Evolutionary conservation across 768 basidiomycete species (phyloP).

Genomic region (Candolleomyces efflorescens): DNA sequence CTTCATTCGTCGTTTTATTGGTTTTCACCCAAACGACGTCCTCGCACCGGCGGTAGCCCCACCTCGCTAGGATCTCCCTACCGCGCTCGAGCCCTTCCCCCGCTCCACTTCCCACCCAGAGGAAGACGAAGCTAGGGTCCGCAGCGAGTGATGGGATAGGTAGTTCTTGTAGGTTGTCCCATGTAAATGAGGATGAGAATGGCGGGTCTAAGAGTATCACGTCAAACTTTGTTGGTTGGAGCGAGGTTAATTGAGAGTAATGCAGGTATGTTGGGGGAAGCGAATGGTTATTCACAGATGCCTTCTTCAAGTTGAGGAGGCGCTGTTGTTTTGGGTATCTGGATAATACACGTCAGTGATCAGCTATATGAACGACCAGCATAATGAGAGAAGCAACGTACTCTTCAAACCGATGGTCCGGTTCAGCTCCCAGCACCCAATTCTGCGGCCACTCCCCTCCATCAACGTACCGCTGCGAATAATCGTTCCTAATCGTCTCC

Average conservation of each 20-base stretch:
- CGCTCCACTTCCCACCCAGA: conserved; percentile 94
- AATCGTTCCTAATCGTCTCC: conserved; percentile 96
- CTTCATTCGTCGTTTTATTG: conserved; percentile 66
- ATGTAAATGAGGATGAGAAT: conserved; percentile 80
- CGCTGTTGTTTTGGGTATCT: conserved; percentile 96
- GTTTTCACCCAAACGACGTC: conserved; percentile 99
- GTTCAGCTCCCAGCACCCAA: conserved; percentile 86
- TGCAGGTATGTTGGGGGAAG: conserved; percentile 73
- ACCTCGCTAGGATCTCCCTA: conserved; percentile 83
- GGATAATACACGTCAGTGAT: background rate
- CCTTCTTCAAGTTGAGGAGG: conserved; percentile 78
- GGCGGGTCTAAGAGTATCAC: conserved; percentile 90
- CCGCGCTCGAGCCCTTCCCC: conserved; percentile 90
- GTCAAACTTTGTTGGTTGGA: conserved; percentile 78
- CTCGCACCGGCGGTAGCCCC: conserved; percentile 94
- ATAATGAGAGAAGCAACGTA: conserved; percentile 34
- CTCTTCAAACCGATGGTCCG: conserved; percentile 91
- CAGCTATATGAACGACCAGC: too few relatives aligned
- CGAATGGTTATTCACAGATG: conserved; percentile 64
- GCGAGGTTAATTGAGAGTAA: conserved; percentile 47
- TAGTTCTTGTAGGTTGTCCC: conserved; percentile 78
- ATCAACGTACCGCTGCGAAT: conserved; percentile 86
- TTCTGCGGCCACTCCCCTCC: conserved; percentile 93
- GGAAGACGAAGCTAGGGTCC: conserved; percentile 89
- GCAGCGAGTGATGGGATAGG: conserved; percentile 81